Conservation (phyloP, 768 basidiomycete genomes). For the Mycena latifolia region DNA sequence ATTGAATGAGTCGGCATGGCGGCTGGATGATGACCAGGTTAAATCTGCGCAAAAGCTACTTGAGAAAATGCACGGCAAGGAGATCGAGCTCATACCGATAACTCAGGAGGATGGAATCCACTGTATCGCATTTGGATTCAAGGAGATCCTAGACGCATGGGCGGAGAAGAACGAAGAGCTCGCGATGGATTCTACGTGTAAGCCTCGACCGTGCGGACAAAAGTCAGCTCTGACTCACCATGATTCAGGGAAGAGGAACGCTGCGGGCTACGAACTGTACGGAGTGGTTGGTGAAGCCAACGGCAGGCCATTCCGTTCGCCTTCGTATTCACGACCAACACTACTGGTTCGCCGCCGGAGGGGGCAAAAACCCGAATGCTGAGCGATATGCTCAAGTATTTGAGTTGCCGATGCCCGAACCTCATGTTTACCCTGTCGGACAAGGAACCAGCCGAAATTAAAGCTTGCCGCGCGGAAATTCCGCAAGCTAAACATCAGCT, state of each 20-base stretch:
- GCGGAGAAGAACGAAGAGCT: slow-evolving; percentile 2
- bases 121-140: slow-evolving; percentile 1
- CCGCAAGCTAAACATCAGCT: slow-evolving; percentile 45
- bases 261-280: not conserved
- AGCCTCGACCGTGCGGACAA: not conserved
- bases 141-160: not conserved
- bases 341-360: not conserved
- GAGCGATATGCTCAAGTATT: slow-evolving; percentile 1
- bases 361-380: not conserved
- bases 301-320: not conserved
- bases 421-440: slow-evolving; percentile 44
- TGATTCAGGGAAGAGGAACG: not conserved
- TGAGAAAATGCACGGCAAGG: not conserved
- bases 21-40: not conserved
- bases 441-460: slow-evolving; percentile 47
- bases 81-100: slow-evolving; percentile 1
- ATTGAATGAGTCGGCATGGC: not conserved
- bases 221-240: not conserved
- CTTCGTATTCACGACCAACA: not conserved
- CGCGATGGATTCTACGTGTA: slow-evolving; percentile 3
- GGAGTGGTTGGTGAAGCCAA: not conserved
- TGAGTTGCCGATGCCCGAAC: slow-evolving; percentile 11
- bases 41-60: not conserved
- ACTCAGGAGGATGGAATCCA: not conserved
- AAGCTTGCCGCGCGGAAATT: slow-evolving; percentile 35